A percentile compares a stretch with the other conserved stretches of the same genome.
Conservation (phyloP, 2,329 filamentous ascomycete species). For the Aspergillus unguis region DNA sequence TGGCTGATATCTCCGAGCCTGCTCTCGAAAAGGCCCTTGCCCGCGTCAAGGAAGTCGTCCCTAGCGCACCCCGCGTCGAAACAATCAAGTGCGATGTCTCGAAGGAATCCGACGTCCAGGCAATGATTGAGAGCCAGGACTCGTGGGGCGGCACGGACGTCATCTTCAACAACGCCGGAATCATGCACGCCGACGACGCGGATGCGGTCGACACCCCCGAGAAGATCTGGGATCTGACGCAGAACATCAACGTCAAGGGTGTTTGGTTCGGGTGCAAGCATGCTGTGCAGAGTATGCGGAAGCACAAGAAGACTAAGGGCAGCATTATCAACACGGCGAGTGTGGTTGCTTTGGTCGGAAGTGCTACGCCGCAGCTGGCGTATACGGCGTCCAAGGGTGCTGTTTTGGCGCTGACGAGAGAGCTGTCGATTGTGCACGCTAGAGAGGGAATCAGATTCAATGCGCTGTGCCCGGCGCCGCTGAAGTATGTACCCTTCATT, state of each 20-base stretch:
- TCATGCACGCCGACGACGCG: conserved; percentile 84
- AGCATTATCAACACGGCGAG: conserved; percentile 92
- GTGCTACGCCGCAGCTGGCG: conserved; percentile 82
- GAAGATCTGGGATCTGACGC: conserved; percentile 90
- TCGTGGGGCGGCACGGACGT: conserved; percentile 78
- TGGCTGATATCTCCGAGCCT: conserved; percentile 78
- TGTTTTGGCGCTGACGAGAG: conserved; percentile 82
- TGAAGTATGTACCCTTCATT: conserved; percentile 58
- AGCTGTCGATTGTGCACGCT: conserved; percentile 88
- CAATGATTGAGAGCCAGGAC: conserved; percentile 71
- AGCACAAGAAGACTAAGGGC: conserved; percentile 71
- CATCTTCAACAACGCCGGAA: conserved; percentile 90
- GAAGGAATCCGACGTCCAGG: conserved; percentile 74
- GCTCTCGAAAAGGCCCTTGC: conserved; percentile 72
- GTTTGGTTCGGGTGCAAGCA: conserved; percentile 98
- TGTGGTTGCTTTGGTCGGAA: conserved; percentile 81
- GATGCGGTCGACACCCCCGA: conserved; percentile 81
- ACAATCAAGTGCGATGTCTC: conserved; percentile 63
- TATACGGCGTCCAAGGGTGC: conserved; percentile 95
- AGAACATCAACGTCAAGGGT: conserved; percentile 94
- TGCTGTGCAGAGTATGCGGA: conserved; percentile 75
- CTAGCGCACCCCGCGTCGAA: conserved; percentile 34
- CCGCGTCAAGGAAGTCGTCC: conserved; percentile 72
- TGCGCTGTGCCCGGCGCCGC: conserved; percentile 79
- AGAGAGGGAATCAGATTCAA: conserved; percentile 87